These are phyloP conservation scores for Lecanicillium sp. DNA, from an alignment of 2,329 filamentous ascomycete genomes.

Conservation along the genomic window DNA sequence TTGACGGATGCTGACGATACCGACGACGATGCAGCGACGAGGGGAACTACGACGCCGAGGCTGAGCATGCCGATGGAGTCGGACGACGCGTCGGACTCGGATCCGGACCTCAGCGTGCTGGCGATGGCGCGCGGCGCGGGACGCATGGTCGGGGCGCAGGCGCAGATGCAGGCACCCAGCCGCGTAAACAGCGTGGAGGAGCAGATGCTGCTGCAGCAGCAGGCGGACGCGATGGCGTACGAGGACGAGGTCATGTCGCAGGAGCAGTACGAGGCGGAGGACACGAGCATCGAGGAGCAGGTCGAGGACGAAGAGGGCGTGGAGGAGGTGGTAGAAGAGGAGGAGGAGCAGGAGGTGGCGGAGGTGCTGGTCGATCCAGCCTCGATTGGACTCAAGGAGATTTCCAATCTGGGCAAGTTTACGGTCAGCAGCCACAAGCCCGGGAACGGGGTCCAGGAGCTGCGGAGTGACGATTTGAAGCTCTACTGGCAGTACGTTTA, in stretches of 20 bases:
- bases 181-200: conserved; percentile 13
- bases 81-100: conserved; percentile 29
- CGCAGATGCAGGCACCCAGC: background rate
- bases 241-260: conserved; percentile 21
- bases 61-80: conserved; percentile 33
- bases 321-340: conserved; percentile 32
- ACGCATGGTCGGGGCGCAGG: conserved; percentile 3
- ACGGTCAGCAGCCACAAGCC: conserved; percentile 78
- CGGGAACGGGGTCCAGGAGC: conserved; percentile 69
- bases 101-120: conserved; percentile 33
- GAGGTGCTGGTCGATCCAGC: conserved; percentile 46
- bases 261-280: conserved; percentile 21
- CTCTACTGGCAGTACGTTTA: conserved; percentile 67
- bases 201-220: conserved; percentile 9
- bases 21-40: conserved; percentile 21
- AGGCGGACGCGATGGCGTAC: conserved; percentile 22
- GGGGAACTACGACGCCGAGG: conserved; percentile 24
- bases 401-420: conserved; percentile 77
- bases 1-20: background rate
- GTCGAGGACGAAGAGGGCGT: conserved; percentile 26
- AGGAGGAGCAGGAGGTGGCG: conserved; percentile 31
- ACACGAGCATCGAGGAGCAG: conserved; percentile 24
- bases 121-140: conserved; percentile 26
- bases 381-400: conserved; percentile 64
- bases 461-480: conserved; percentile 65